Conservation (phyloP, 345 rosid species). For the Hevea brasiliensis region DNA sequence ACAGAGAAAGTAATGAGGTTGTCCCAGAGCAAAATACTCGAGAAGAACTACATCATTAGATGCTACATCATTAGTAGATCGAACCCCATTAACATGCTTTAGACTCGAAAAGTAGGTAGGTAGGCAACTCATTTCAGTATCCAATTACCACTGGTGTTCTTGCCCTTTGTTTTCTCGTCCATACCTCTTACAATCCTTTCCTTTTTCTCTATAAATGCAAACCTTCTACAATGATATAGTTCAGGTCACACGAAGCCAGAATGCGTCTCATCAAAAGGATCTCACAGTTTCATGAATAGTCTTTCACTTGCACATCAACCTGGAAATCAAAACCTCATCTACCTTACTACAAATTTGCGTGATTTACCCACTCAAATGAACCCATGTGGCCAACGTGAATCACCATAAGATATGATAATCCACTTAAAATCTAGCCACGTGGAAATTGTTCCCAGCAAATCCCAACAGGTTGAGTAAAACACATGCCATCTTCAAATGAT, state of each 20-base stretch:
- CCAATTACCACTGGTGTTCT: too few species aligned
- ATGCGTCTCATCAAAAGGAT: not conserved
- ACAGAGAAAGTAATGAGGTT: too few species aligned
- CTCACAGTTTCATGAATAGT: not conserved
- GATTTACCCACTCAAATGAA: not conserved
- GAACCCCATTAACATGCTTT: too few species aligned
- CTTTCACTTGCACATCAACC: not conserved
- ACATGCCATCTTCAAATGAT: not conserved
- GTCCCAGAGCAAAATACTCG: too few species aligned
- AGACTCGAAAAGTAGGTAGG: too few species aligned
- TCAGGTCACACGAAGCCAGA: not conserved
- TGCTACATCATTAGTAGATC: too few species aligned
- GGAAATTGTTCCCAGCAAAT: constrained; percentile 5
- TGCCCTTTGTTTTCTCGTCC: too few species aligned
- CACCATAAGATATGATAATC: not conserved
- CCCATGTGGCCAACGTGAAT: not conserved
- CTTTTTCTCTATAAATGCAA: not conserved
- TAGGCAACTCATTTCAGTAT: too few species aligned
- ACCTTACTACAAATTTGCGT: not conserved
- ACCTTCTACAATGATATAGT: not conserved
- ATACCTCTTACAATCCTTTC: too few species aligned
- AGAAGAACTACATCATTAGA: too few species aligned
- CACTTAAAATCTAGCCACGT: not conserved
- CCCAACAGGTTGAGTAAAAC: not conserved
- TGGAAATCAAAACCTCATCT: not conserved